A percentile compares a stretch with the other conserved stretches of the same genome.
Evolutionary conservation across 345 rosid genomes (phyloP).

Genomic region (Moricandia arvensis): DNA sequence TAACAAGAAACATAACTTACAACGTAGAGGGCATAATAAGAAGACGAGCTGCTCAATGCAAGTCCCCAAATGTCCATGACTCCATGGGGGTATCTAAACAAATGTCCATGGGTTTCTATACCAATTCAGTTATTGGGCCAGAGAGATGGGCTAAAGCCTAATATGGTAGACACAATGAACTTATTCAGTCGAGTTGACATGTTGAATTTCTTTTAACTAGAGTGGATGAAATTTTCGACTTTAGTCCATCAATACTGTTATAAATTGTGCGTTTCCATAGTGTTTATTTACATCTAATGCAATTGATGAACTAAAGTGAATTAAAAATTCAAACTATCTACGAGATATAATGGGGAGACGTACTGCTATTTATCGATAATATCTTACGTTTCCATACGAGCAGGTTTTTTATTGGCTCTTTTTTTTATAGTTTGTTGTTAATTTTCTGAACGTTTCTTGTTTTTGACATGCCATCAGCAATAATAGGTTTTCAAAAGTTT

Average conservation of each 20-base stretch:
- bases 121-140: background rate
- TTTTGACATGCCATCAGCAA: background rate
- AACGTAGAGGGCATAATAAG: background rate
- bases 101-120: constrained; percentile 9
- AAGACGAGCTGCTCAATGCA: background rate
- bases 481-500: too few relatives aligned
- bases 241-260: background rate
- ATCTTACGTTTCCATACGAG: background rate
- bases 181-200: background rate
- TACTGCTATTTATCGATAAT: background rate
- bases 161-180: background rate
- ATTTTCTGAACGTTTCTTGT: background rate
- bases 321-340: background rate
- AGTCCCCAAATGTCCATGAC: background rate
- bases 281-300: background rate
- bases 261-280: background rate
- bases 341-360: background rate
- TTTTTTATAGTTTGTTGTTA: background rate
- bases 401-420: background rate
- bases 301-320: background rate
- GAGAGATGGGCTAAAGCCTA: background rate
- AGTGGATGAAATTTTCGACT: background rate
- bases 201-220: background rate
- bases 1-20: background rate
- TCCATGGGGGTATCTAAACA: background rate